A percentile compares a stretch with the other conserved stretches of the same genome.
phyloP scores from a whole-genome alignment of 164 flowering plant species.

The Vitis rupestris region DNA sequence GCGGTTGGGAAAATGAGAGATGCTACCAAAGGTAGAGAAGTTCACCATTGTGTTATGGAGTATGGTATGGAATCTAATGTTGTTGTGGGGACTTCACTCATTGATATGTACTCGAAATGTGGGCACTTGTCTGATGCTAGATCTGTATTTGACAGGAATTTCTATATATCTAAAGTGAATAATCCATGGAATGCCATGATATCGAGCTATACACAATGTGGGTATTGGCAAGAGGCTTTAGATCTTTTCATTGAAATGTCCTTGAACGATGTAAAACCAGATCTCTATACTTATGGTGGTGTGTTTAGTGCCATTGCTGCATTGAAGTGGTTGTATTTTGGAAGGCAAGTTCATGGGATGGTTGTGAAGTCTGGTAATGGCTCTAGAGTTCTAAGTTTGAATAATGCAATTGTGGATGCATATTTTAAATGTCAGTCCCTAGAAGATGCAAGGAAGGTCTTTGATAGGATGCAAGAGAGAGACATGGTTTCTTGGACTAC shows the following conservation, averaged over 20 bases:
- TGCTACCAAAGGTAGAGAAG: conserved; percentile 36
- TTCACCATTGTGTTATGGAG: conserved; percentile 36
- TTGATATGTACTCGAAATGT: conserved; percentile 70
- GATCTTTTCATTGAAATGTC: conserved; percentile 38
- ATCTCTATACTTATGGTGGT: conserved; percentile 54
- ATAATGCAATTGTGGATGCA: conserved; percentile 55
- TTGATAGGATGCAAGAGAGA: conserved; percentile 48
- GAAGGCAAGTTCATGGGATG: conserved; percentile 44
- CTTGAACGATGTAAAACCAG: conserved; percentile 28
- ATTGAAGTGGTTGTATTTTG: conserved; percentile 26
- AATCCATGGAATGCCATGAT: conserved; percentile 74
- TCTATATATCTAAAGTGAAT: conserved; percentile 28
- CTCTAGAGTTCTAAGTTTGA: conserved; percentile 25
- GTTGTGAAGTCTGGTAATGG: conserved; percentile 39
- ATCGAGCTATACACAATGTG: conserved; percentile 46
- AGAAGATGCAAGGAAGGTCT: conserved; percentile 48
- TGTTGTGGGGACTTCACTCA: conserved; percentile 57
- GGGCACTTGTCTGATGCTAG: conserved; percentile 43
- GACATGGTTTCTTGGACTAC: conserved; percentile 73
- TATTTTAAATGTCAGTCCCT: conserved; percentile 61
- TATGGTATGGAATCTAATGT: conserved; percentile 44
- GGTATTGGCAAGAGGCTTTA: conserved; percentile 37
- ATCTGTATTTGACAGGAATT: conserved; percentile 38
- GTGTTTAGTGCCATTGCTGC: conserved; percentile 46
- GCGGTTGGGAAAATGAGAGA: conserved; percentile 51